Conservation (phyloP, 306 rosid genomes). For the Neltuma alba region DNA sequence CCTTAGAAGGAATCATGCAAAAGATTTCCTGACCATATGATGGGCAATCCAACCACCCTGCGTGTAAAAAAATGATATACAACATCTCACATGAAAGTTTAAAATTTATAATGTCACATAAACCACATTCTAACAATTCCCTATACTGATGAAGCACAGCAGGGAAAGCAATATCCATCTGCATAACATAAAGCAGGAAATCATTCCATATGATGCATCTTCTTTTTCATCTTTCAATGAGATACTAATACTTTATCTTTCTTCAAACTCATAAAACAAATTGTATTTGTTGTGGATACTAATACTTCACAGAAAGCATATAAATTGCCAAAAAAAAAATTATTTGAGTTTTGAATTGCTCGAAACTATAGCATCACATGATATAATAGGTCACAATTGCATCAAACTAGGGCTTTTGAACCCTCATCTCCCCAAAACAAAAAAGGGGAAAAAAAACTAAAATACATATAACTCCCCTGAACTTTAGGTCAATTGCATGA, state of each 20-base stretch:
- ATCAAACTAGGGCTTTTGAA: not conserved
- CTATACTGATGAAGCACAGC: conserved; percentile 25
- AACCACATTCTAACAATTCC: conserved; percentile 21
- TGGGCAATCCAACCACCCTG: conserved; percentile 99
- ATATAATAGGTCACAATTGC: not conserved
- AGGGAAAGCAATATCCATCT: conserved; percentile 23
- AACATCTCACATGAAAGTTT: not conserved
- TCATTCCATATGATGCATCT: not conserved
- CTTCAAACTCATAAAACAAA: not conserved
- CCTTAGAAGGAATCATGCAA: conserved; percentile 96
- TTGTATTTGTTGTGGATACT: not conserved
- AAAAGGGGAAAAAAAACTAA: not conserved
- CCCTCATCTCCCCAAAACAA: not conserved
- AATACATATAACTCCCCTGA: not conserved
- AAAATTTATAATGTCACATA: conserved; percentile 17
- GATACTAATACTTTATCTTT: not conserved
- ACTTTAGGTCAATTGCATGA: not conserved
- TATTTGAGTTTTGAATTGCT: not conserved
- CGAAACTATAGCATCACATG: not conserved
- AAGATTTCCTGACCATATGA: conserved; percentile 76
- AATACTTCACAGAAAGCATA: not conserved
- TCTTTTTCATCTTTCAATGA: conserved; percentile 9
- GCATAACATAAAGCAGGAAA: conserved; percentile 13
- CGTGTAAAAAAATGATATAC: conserved; percentile 32
- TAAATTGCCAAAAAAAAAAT: not conserved